Evolutionary conservation across 2,329 filamentous ascomycete species (phyloP), one percentile per base, ranked within the genome.

Genomic region (Phialophora expanda): DNA sequence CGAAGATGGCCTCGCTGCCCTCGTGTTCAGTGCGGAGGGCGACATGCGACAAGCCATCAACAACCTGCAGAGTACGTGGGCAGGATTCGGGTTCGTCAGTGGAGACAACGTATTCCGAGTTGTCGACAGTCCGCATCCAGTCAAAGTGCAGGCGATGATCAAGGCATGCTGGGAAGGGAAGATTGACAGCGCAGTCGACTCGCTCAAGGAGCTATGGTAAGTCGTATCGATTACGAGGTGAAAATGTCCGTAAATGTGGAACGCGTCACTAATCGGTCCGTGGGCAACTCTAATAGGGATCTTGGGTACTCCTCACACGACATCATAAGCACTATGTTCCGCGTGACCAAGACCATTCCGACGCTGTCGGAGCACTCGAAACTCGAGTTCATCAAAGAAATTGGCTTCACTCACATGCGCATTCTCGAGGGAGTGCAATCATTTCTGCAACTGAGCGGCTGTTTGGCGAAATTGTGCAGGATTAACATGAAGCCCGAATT

Each of bases 31-130:
- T 69, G 95, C 95, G 6, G 95, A 99, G 78, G 95, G 95, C 64
- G 95, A 99, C 77, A 99, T 99, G 95, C 88, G 95, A 67, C 95
- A 99, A 80, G 95, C 95, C 41, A 97, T 99, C 83, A 99, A 99
- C 82, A 98, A 98, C 78, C 80, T 99, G 72, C 95, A 99, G 78
- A 96, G 91, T 71, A 98, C 95, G 0, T 87, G 85, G 78, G 93
- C 94, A 4, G 95, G 95, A 1, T 99, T 98, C 75, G 94, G 93
- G 0, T 96, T 99, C 74, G 91, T 99, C n/a, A 96, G 90, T 63
- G 93, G 93, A 17, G 94, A 98, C 79, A 98, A 98, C 75, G 95
- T 99, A 8, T 99, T 99, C 84, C 92, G 91, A 74, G 95, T 99
- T 8, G 95, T 99, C 59, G 95, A 99, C 78, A 93, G 91, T 67